phyloP scores from a whole-genome alignment of 1,284 basidiomycete genomes.

The Ustilago esculenta region DNA sequence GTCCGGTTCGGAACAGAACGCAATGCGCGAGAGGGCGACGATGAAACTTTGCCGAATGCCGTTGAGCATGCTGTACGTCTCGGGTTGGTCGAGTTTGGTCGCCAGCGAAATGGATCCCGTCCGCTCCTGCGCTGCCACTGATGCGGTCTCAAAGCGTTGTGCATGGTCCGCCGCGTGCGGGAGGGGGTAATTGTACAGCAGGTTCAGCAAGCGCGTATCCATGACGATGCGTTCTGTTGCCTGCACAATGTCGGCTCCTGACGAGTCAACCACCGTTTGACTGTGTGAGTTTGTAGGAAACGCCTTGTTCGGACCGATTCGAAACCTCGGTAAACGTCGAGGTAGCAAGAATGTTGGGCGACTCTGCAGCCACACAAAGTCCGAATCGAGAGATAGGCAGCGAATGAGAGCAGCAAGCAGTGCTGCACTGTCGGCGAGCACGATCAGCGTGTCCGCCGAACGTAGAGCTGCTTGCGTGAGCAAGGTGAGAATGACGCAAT shows the following conservation, averaged over 20 bases:
- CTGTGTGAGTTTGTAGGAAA: not conserved
- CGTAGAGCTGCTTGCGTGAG: constrained; percentile 42
- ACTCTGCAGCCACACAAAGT: constrained; percentile 46
- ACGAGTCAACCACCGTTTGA: constrained; percentile 11
- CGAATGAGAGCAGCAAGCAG: constrained; percentile 52
- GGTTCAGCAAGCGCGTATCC: constrained; percentile 48
- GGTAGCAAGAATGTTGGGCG: constrained; percentile 33
- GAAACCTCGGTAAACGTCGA: constrained; percentile 3
- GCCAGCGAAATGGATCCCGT: constrained; percentile 33
- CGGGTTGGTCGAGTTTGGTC: constrained; percentile 47
- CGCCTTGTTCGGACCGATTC: not conserved
- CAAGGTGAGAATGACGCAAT: constrained; percentile 35
- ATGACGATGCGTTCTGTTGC: constrained; percentile 51
- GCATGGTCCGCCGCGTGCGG: constrained; percentile 15
- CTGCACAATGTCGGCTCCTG: constrained; percentile 34
- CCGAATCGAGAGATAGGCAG: constrained; percentile 49
- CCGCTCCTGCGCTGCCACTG: constrained; percentile 12
- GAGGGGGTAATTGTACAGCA: constrained; percentile 51
- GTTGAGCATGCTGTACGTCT: constrained; percentile 56
- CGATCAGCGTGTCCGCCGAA: constrained; percentile 37
- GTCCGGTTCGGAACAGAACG: constrained; percentile 55
- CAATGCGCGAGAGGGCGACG: constrained; percentile 51
- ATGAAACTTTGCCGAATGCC: constrained; percentile 59
- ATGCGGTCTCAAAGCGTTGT: constrained; percentile 7
- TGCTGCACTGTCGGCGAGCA: constrained; percentile 52